Percentiles rank a stretch among this genome's conserved stretches.
Evolutionary conservation across 2,329 filamentous ascomycete species (phyloP).

Genomic region (Penicillium frequentans): DNA sequence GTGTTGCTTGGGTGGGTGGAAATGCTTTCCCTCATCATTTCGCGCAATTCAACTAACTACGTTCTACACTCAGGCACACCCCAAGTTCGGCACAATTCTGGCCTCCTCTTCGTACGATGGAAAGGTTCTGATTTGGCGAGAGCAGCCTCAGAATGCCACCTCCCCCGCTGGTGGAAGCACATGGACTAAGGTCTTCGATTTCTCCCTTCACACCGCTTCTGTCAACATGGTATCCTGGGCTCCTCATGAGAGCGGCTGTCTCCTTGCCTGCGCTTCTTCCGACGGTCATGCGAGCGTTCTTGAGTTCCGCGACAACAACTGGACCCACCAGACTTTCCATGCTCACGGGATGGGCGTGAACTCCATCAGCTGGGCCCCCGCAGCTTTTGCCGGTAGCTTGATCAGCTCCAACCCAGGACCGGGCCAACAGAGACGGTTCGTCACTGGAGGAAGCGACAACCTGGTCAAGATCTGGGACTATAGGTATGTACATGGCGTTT

Average conservation of each 20-base stretch:
- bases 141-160: constrained; percentile 57
- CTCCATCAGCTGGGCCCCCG: constrained; percentile 91
- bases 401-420: constrained; percentile 68
- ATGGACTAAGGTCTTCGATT: constrained; percentile 89
- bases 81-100: constrained; percentile 97
- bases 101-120: constrained; percentile 95
- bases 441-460: constrained; percentile 94
- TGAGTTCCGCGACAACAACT: constrained; percentile 95
- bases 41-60: not conserved
- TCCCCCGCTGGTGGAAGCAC: constrained; percentile 50
- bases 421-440: constrained; percentile 75
- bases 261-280: constrained; percentile 90
- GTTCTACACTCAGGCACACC: constrained; percentile 65
- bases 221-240: constrained; percentile 98
- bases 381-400: constrained; percentile 78
- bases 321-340: constrained; percentile 84
- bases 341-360: constrained; percentile 95
- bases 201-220: constrained; percentile 87
- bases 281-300: constrained; percentile 92
- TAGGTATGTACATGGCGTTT: constrained; percentile 48
- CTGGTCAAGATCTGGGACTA: constrained; percentile 90
- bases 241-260: constrained; percentile 92
- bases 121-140: constrained; percentile 98
- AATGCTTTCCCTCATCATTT: not conserved
- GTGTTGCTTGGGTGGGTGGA: constrained; percentile 75